Conservation (phyloP, 768 basidiomycete genomes). For the Multifurca ochricompacta region DNA sequence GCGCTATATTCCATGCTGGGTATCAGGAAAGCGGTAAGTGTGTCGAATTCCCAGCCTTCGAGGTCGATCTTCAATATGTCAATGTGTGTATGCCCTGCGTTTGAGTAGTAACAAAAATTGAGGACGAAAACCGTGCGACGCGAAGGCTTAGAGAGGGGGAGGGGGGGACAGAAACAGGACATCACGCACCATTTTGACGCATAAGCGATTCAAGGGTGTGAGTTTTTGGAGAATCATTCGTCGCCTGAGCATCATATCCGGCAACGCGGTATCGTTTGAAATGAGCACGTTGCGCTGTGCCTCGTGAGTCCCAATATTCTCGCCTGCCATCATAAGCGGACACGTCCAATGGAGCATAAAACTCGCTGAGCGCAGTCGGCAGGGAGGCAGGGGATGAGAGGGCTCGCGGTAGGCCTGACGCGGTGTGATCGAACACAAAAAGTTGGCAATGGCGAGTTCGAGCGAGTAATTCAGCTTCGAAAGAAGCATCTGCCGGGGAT, state of each 20-base stretch:
- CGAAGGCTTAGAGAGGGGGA: too few relatives aligned
- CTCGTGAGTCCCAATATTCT: conserved; percentile 26
- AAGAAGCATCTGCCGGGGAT: conserved; percentile 56
- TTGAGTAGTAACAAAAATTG: background rate
- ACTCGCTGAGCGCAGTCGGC: conserved; percentile 1
- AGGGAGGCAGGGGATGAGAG: conserved; percentile 25
- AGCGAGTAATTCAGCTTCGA: conserved; percentile 50
- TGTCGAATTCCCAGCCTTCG: conserved; percentile 42
- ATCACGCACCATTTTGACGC: conserved; percentile 32
- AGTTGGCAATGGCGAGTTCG: conserved; percentile 43
- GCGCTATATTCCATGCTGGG: conserved; percentile 28
- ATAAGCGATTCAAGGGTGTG: conserved; percentile 43
- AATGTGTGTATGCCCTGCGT: conserved; percentile 28
- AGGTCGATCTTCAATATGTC: conserved; percentile 41
- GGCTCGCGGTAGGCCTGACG: conserved; percentile 1
- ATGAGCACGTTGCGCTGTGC: conserved; percentile 31
- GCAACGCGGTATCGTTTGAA: conserved; percentile 38
- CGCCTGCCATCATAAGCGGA: conserved; percentile 25
- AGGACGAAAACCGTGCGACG: too few relatives aligned
- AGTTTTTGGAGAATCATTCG: conserved; percentile 28
- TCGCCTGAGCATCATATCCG: conserved; percentile 30
- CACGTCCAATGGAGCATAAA: conserved; percentile 11
- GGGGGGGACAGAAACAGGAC: too few relatives aligned
- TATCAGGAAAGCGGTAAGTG: conserved; percentile 34
- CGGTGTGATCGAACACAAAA: conserved; percentile 50